Conservation (phyloP, 225 moss, liverwort and hornwort species). For the Antitrichia curtipendula region DNA sequence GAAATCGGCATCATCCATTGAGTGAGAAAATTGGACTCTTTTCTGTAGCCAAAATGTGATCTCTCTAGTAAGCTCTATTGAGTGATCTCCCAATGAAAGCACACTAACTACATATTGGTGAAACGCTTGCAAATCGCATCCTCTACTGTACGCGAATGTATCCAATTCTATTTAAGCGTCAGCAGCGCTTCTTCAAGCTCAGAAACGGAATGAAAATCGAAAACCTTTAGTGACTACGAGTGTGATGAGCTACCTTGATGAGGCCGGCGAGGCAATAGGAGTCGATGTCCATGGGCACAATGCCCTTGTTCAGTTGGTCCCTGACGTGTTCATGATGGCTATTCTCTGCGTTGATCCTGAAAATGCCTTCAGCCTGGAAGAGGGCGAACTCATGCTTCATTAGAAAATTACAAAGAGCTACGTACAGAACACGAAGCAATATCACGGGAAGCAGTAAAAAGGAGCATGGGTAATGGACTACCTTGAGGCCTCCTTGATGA, state of each 20-base stretch:
- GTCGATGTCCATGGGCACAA: slow-evolving; percentile 90
- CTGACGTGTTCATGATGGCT: slow-evolving; percentile 92
- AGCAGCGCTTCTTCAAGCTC: background rate
- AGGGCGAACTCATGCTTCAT: background rate
- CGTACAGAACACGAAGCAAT: background rate
- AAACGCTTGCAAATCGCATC: background rate
- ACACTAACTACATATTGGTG: background rate
- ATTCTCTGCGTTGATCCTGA: slow-evolving; percentile 96
- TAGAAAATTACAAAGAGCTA: background rate
- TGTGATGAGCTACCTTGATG: slow-evolving; percentile 52
- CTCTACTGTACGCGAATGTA: background rate
- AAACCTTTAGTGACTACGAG: background rate
- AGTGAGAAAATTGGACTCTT: background rate
- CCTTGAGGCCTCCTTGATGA: slow-evolving; percentile 92
- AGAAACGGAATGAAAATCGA: background rate
- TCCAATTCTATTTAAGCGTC: background rate
- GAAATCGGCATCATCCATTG: background rate
- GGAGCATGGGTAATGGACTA: background rate
- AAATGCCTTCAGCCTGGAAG: slow-evolving; percentile 88
- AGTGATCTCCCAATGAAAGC: background rate
- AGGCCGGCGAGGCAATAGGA: slow-evolving; percentile 94
- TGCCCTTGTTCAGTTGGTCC: slow-evolving; percentile 90
- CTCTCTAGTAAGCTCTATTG: background rate
- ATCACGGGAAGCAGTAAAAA: background rate
- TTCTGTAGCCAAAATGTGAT: background rate